Conservation (phyloP, 2,329 filamentous ascomycete species). For the Fusarium miscanthi region DNA sequence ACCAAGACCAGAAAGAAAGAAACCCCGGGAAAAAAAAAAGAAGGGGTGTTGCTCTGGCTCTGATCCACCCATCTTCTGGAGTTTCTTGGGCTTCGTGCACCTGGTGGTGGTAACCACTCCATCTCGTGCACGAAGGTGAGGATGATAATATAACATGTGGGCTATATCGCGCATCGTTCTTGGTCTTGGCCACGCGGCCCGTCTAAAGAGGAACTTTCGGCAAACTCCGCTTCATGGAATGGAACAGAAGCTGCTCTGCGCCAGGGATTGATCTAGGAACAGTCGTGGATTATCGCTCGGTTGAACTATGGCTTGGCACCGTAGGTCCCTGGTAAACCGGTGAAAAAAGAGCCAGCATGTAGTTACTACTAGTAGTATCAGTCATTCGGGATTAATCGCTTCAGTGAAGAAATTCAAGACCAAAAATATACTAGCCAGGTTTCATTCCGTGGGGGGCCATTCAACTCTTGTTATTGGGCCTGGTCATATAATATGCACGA, state of each 20-base stretch:
- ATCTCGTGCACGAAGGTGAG: not conserved
- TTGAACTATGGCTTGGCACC: not conserved
- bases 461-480: not conserved
- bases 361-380: not conserved
- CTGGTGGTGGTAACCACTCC: not conserved
- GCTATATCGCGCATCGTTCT: conserved; percentile 23
- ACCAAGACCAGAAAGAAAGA: not conserved
- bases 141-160: conserved; percentile 8
- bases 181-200: not conserved
- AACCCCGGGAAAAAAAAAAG: too few species aligned
- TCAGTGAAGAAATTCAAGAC: not conserved
- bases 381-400: conserved; percentile 26
- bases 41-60: not conserved
- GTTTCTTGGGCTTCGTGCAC: not conserved
- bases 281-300: conserved; percentile 6
- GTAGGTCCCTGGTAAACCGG: not conserved
- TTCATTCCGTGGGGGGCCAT: not conserved
- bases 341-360: not conserved
- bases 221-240: not conserved
- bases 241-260: not conserved
- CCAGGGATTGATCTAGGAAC: not conserved
- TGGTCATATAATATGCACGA: not conserved
- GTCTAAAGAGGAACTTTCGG: not conserved
- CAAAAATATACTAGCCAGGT: not conserved
- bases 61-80: not conserved